Conservation (phyloP, 2,329 filamentous ascomycete species). For the Claviceps maximensis region DNA sequence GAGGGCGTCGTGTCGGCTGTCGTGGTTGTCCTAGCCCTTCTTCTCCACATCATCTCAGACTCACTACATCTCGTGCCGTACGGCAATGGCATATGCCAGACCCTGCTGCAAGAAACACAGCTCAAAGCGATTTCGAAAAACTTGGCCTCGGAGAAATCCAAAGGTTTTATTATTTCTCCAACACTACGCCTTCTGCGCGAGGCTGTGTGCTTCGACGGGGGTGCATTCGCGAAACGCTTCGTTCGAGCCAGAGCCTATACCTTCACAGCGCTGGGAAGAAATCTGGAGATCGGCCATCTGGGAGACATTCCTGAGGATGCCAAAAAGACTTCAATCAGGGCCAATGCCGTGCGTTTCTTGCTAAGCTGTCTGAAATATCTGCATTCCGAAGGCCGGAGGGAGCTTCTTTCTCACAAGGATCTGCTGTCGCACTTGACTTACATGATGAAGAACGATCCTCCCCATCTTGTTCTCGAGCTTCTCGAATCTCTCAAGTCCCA, state of each 20-base stretch:
- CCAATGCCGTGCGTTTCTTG: constrained; percentile 71
- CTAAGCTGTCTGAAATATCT: constrained; percentile 69
- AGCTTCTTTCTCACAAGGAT: constrained; percentile 68
- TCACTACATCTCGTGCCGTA: constrained; percentile 62
- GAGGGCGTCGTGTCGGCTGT: constrained; percentile 71
- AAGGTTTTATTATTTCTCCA: constrained; percentile 80
- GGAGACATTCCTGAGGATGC: constrained; percentile 47
- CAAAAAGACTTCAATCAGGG: constrained; percentile 64
- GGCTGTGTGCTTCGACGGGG: constrained; percentile 75
- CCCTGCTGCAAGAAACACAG: constrained; percentile 67
- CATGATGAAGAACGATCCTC: constrained; percentile 63
- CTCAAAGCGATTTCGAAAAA: constrained; percentile 69
- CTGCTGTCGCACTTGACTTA: constrained; percentile 73
- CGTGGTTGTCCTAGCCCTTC: constrained; percentile 65
- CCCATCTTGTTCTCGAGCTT: constrained; percentile 62
- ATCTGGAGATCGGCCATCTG: constrained; percentile 56
- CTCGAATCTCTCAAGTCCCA: constrained; percentile 55
- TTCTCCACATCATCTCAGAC: constrained; percentile 65
- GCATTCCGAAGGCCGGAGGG: constrained; percentile 61
- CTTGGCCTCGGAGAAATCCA: constrained; percentile 65
- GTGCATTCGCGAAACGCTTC: constrained; percentile 61
- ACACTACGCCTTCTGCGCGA: constrained; percentile 77
- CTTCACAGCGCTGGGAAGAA: constrained; percentile 66
- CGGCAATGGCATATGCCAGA: constrained; percentile 67
- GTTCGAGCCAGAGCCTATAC: constrained; percentile 69